A percentile compares a stretch with the other conserved stretches of the same genome.
Conservation (phyloP, 768 basidiomycete genomes). For the Tricholoma terreum region DNA sequence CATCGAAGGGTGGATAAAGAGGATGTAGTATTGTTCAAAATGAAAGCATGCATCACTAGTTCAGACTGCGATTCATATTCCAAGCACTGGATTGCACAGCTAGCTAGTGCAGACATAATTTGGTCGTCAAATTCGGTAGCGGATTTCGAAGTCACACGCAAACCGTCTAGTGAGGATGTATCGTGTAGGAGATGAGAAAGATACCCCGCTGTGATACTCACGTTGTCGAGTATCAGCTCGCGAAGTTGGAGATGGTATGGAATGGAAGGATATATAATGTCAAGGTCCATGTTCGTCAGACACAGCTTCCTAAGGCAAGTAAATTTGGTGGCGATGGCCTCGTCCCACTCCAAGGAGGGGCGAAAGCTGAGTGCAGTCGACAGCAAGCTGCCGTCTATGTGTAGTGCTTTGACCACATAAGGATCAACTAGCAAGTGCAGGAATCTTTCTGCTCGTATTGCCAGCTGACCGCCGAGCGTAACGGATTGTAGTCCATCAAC, state of each 20-base stretch:
- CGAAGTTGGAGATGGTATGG: slow-evolving; percentile 33
- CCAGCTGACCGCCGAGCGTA: slow-evolving; percentile 46
- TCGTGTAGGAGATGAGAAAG: slow-evolving; percentile 38
- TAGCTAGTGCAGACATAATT: slow-evolving; percentile 36
- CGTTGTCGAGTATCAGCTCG: slow-evolving; percentile 42
- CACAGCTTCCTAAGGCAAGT: slow-evolving; percentile 39
- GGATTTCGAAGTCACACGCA: slow-evolving; percentile 35
- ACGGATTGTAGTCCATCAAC: slow-evolving; percentile 41
- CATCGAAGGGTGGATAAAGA: slow-evolving; percentile 29
- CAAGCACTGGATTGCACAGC: slow-evolving; percentile 40
- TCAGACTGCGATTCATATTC: slow-evolving; percentile 39
- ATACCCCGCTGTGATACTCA: slow-evolving; percentile 39
- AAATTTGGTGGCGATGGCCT: slow-evolving; percentile 44
- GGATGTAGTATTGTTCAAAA: slow-evolving; percentile 31
- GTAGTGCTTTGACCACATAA: slow-evolving; percentile 38
- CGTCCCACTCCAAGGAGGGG: slow-evolving; percentile 54
- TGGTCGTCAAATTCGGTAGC: slow-evolving; percentile 37
- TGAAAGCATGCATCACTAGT: slow-evolving; percentile 16
- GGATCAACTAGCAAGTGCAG: slow-evolving; percentile 40
- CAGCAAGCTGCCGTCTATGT: slow-evolving; percentile 44
- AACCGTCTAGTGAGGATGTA: slow-evolving; percentile 31
- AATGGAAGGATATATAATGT: slow-evolving; percentile 34
- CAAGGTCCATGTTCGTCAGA: slow-evolving; percentile 42
- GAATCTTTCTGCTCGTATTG: slow-evolving; percentile 46
- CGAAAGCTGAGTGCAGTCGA: slow-evolving; percentile 19